Evolutionary conservation across 1,139 yeast species (phyloP), one percentile per base, ranked within the genome.

Genomic region (Torulaspora globosa): DNA sequence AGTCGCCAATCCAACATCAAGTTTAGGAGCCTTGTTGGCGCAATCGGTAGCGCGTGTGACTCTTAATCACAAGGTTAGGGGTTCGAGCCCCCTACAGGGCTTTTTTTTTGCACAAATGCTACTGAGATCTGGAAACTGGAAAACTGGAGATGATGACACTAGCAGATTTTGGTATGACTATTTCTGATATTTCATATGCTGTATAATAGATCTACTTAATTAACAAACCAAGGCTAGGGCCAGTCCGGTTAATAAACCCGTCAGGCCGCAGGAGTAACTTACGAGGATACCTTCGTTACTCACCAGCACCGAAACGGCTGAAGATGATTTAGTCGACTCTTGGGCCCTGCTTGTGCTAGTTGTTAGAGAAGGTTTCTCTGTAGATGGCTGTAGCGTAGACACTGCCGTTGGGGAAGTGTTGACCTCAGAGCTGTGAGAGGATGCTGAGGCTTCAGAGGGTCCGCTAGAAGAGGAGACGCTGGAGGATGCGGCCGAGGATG

Each of bases 1-100:
- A 14, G 16, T 2, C 5, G 19, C 3, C 11, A 3, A 2, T 15
- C 21, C 11, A 4, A 11, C 36, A 39, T 14, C 27, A 31, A 34
- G 3, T 30, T 12, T 28, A 44, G 11, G 43, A 46, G 71, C 71
- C 71, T 68, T 67, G 72, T 67, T 68, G 71, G 72, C 72, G 71
- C 72, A 68, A 68, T 68, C 72, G 72, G 72, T 68, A 68, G 72
- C 71, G 72, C 72, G 69, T 67, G 63, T 66, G 72, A 68, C 72
- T 68, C 72, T 68, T 68, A 68, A 68, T 68, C 71, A 66, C 63
- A 67, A 67, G 71, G 71, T 65, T 67, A 67, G 68, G 71, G 71
- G 71, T 67, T 68, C 71, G 71, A 68, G 67, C 72, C 72, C 71
- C 72, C 69, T 68, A 67, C 69, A 62, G 71, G 70, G 71, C 71